Conservation (phyloP, 352 stramenopile genomes). For the Pythium scleroteichum region DNA sequence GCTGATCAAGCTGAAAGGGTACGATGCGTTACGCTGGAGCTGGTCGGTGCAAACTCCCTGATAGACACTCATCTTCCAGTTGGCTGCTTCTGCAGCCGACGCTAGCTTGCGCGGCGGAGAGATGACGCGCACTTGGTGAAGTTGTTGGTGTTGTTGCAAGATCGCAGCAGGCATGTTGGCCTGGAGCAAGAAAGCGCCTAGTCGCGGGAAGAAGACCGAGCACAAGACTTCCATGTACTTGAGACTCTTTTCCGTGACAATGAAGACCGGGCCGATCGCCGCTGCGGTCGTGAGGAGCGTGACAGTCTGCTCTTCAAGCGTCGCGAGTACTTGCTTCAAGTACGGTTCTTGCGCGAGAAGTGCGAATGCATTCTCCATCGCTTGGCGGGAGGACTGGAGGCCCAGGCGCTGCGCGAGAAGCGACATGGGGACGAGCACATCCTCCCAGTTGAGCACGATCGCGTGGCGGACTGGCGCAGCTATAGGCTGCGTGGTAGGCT, state of each 20-base stretch:
- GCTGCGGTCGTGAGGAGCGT: constrained; percentile 41
- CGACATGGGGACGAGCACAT: constrained; percentile 52
- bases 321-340: constrained; percentile 48
- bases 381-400: constrained; percentile 35
- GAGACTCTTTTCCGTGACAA: constrained; percentile 50
- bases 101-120: constrained; percentile 43
- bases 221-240: constrained; percentile 53
- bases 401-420: constrained; percentile 44
- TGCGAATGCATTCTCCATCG: constrained; percentile 33
- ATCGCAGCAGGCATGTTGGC: constrained; percentile 31
- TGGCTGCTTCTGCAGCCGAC: constrained; percentile 33
- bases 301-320: constrained; percentile 57
- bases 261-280: constrained; percentile 44
- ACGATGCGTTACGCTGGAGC: constrained; percentile 23
- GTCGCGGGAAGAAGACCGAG: constrained; percentile 49
- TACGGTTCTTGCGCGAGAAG: constrained; percentile 42
- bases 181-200: constrained; percentile 41
- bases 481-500: neutral
- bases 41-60: constrained; percentile 40
- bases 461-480: constrained; percentile 21
- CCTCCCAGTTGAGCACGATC: constrained; percentile 61
- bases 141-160: constrained; percentile 17
- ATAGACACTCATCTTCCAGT: constrained; percentile 48
- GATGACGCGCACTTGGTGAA: constrained; percentile 40
- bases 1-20: constrained; percentile 44